phyloP scores from a whole-genome alignment of 2,329 filamentous ascomycete species.

The Lithohypha guttulata region DNA sequence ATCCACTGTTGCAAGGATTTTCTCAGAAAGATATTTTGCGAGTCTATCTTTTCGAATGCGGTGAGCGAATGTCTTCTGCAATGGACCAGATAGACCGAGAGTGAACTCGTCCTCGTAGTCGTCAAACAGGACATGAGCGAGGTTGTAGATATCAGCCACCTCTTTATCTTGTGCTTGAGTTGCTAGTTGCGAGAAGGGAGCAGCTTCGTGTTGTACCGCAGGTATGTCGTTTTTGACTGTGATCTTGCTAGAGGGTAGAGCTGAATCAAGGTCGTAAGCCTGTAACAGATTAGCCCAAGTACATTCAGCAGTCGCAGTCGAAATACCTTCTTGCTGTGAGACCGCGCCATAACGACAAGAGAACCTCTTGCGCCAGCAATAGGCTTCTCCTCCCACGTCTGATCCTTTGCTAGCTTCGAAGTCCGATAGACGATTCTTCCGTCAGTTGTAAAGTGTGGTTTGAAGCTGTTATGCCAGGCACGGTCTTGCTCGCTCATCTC shows the following conservation, averaged over 20 bases:
- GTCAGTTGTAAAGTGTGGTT: constrained; percentile 17
- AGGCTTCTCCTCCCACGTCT: constrained; percentile 2
- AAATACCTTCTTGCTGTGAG: too few species aligned
- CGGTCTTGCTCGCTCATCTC: constrained; percentile 54
- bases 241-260: constrained; percentile 26
- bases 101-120: constrained; percentile 38
- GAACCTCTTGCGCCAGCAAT: background rate
- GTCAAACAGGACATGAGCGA: constrained; percentile 77
- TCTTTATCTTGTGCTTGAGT: constrained; percentile 23
- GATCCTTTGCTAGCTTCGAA: constrained; percentile 1
- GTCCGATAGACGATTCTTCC: constrained; percentile 16
- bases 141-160: constrained; percentile 59
- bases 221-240: constrained; percentile 49
- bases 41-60: constrained; percentile 40
- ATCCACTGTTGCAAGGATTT: constrained; percentile 46
- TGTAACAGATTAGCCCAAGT: too few species aligned
- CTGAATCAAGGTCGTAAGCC: constrained; percentile 10
- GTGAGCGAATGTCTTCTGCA: constrained; percentile 30
- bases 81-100: constrained; percentile 28
- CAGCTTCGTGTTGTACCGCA: constrained; percentile 30
- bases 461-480: constrained; percentile 58
- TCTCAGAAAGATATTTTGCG: constrained; percentile 31
- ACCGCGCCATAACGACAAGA: background rate
- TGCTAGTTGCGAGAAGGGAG: constrained; percentile 27
- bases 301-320: too few species aligned